Evolutionary conservation across 1,139 yeast species (phyloP), one percentile per base, ranked within the genome.

Genomic region (Meyerozyma guilliermondii): DNA sequence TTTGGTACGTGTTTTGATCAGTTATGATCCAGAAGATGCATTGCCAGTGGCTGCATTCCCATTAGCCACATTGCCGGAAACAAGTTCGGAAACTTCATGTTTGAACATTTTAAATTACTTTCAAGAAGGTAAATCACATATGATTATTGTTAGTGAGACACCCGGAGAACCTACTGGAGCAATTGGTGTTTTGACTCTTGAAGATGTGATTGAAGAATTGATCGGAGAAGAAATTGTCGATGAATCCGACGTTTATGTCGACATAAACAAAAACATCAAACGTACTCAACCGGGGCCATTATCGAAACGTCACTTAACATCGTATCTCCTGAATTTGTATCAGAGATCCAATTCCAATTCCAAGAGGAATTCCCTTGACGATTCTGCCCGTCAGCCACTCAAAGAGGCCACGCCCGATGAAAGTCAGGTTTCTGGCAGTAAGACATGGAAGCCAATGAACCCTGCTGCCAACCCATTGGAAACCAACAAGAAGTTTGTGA

Each of bases 221-320:
- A 92, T 92, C 64, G 98, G 98, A 44, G 98, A 92, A 63, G 98
- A 92, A 62, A 92, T 92, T 56, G 91, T 92, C 41, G 98, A 92
- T 60, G 98, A 92, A 63, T 81, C 91, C n/a, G 98, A 92, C 60
- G 98, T 91, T 22, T 91, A 86, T 58, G 78, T 91, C 46, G 97
- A 89, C 63, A 87, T 91, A 49, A 89, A 88, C 62, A 86, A 86
- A 52, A 86, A 87, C 53, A 88, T 89, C 56, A 85, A 84, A 59
- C 74, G 96, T 54, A 76, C 78, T 28, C 81, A 81, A 50, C 96
- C 96, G 1, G 95, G 95, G 2, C 96, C 96, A 1, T 69, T 88
- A 48, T 74, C 87, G 14, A 85, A 83, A 58, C 71, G 89, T 52
- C 82, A 83, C 55, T 72, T 83, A 51, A 77, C 88, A 5, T 74